Evolutionary conservation across 2,329 filamentous ascomycete genomes (phyloP), one percentile per base, ranked within the genome.

Genomic region (Didymella glomerata): DNA sequence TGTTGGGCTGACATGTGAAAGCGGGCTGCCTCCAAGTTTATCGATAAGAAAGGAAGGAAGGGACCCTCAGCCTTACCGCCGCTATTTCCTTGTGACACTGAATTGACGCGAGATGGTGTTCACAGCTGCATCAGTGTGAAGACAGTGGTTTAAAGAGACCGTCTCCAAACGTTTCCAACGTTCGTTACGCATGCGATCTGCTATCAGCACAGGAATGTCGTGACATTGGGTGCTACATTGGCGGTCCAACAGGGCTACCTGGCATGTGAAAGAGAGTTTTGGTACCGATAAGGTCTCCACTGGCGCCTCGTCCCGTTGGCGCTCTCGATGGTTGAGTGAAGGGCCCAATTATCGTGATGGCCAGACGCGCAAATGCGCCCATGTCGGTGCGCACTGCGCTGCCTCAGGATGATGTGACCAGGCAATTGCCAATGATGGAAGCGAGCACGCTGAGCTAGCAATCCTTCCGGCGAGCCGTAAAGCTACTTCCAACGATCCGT

Each of bases 191-290:
- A 25, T 41, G 45, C 40, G 11, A 48, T 24, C 9, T 45, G 25
- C 56, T 42, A 42, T 44, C 59, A 55, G 41, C 32, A 41, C 47
- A 54, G 52, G 52, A 48, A 58, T 50, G 52, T 67, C 60, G 56
- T 49, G 57, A 64, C 58, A 65, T 63, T 63, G 61, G 49, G 48
- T 53, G 48, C 62, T 53, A 61, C 57, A 59, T 62, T 64, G 54
- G 61, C 44, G 62, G 51, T 54, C 54, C 48, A 54, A 50, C 58
- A 61, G 42, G 60, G 60, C 50, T 30, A 55, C 49, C 57, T 68
- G 61, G 61, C 68, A 70, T 70, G 68, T 70, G 68, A 70, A 67
- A 70, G 62, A 25, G 46, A 50, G 63, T 60, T 52, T 63, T 65
- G 63, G 56, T 44, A 61, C 50, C 50, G 61, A 66, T 66, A 61